Evolutionary conservation across 192 early-diverging fungal species (phyloP).

Genomic region (Coemansia umbellata): DNA sequence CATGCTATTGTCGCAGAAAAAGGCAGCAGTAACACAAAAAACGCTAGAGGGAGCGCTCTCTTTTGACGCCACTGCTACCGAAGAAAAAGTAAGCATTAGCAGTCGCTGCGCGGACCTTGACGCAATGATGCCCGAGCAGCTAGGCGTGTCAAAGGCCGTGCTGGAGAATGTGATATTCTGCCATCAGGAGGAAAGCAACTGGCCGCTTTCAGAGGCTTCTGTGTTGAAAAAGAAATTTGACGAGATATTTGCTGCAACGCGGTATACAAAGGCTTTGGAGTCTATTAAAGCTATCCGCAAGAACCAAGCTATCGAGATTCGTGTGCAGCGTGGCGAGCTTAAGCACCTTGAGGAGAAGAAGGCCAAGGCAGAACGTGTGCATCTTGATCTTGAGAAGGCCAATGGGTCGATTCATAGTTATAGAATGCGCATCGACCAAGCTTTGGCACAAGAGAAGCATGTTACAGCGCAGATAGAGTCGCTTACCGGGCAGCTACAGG

Average conservation of each 20-base stretch:
- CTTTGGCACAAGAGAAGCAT: constrained; percentile 33
- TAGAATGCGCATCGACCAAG: constrained; percentile 36
- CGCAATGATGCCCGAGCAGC: constrained; percentile 70
- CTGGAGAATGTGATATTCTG: constrained; percentile 98
- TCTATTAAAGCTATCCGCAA: constrained; percentile 76
- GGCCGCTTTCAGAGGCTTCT: constrained; percentile 89
- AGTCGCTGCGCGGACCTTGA: constrained; percentile 84
- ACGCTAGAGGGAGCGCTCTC: constrained; percentile 78
- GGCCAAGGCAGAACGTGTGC: constrained; percentile 65
- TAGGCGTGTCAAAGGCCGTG: constrained; percentile 89
- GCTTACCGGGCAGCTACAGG: constrained; percentile 46
- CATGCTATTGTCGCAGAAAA: constrained; percentile 69
- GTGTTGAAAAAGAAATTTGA: constrained; percentile 96
- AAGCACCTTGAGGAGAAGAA: constrained; percentile 65
- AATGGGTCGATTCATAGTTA: constrained; percentile 49
- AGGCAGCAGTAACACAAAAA: constrained; percentile 55
- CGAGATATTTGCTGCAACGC: constrained; percentile 92
- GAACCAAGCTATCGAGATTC: constrained; percentile 60
- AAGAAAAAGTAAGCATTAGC: constrained; percentile 69
- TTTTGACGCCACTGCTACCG: constrained; percentile 53
- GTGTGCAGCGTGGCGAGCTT: constrained; percentile 60
- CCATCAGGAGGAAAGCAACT: constrained; percentile 97
- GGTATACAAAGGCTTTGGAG: constrained; percentile 89
- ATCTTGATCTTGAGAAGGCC: constrained; percentile 28
- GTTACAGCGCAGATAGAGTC: constrained; percentile 51